Conservation (phyloP, 164 flowering plant species). For the Liquidambar formosana region DNA sequence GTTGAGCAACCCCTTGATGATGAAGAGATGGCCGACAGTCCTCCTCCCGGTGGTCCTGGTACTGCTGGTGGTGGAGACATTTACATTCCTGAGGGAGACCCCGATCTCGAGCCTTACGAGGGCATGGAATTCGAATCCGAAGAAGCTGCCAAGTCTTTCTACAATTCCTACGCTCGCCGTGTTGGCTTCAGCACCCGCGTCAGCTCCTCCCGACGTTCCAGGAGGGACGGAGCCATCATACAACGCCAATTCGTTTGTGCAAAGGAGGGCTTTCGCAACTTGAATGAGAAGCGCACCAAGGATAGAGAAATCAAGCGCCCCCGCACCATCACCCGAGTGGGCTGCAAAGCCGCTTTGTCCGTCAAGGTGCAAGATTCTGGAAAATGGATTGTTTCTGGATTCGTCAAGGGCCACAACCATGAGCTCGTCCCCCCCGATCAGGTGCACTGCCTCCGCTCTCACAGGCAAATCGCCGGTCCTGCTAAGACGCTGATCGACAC, state of each 20-base stretch:
- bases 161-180: constrained; percentile 65
- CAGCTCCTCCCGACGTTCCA: constrained; percentile 62
- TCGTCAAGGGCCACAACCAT: constrained; percentile 78
- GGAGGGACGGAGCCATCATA: constrained; percentile 65
- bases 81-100: constrained; percentile 50
- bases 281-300: constrained; percentile 56
- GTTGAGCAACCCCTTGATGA: constrained; percentile 33
- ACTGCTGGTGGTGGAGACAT: constrained; percentile 16
- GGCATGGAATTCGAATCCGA: constrained; percentile 75
- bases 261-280: constrained; percentile 59
- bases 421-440: constrained; percentile 72
- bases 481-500: constrained; percentile 80
- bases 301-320: constrained; percentile 65
- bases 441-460: constrained; percentile 77
- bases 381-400: constrained; percentile 69
- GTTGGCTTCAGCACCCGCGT: constrained; percentile 74
- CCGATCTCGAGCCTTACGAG: constrained; percentile 61
- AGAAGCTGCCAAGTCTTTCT: constrained; percentile 66
- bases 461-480: constrained; percentile 74
- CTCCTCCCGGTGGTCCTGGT: constrained; percentile 10
- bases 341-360: constrained; percentile 69
- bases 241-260: constrained; percentile 70
- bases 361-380: constrained; percentile 73
- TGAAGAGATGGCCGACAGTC: constrained; percentile 36
- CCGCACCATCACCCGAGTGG: constrained; percentile 57